Conservation (phyloP, 768 basidiomycete genomes). For the Sporobolomyces roseus region DNA sequence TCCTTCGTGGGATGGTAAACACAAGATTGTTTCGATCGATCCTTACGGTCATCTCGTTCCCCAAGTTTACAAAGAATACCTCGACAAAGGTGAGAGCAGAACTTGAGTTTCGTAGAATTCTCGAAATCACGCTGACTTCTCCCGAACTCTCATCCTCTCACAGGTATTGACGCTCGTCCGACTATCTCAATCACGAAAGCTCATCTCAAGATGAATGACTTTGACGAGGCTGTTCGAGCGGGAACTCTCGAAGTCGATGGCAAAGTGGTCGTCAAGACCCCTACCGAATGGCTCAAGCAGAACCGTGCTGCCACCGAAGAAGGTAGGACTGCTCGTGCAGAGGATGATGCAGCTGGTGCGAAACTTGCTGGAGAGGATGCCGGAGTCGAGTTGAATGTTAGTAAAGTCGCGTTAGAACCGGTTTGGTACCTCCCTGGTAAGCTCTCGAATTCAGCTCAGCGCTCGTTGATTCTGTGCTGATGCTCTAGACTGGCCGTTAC, state of each 20-base stretch:
- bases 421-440: constrained; percentile 60
- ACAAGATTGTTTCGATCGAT: constrained; percentile 86
- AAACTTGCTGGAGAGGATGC: constrained; percentile 49
- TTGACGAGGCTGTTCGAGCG: constrained; percentile 72
- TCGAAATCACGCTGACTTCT: too few relatives aligned
- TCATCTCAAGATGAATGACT: constrained; percentile 89
- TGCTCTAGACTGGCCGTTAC: too few relatives aligned
- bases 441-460: background rate
- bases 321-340: constrained; percentile 60
- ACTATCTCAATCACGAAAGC: constrained; percentile 88
- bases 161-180: constrained; percentile 77
- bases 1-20: constrained; percentile 68
- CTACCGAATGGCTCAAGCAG: constrained; percentile 52
- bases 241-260: constrained; percentile 76
- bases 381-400: constrained; percentile 81
- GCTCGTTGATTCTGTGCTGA: background rate
- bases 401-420: constrained; percentile 92
- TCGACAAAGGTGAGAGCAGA: constrained; percentile 56
- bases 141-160: background rate
- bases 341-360: constrained; percentile 47
- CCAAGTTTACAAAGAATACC: constrained; percentile 62
- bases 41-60: constrained; percentile 89
- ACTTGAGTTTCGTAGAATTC: too few relatives aligned
- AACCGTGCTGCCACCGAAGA: constrained; percentile 52
- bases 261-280: constrained; percentile 69